Evolutionary conservation across 2,329 filamentous ascomycete genomes (phyloP).

Genomic region (Saccharata proteae): DNA sequence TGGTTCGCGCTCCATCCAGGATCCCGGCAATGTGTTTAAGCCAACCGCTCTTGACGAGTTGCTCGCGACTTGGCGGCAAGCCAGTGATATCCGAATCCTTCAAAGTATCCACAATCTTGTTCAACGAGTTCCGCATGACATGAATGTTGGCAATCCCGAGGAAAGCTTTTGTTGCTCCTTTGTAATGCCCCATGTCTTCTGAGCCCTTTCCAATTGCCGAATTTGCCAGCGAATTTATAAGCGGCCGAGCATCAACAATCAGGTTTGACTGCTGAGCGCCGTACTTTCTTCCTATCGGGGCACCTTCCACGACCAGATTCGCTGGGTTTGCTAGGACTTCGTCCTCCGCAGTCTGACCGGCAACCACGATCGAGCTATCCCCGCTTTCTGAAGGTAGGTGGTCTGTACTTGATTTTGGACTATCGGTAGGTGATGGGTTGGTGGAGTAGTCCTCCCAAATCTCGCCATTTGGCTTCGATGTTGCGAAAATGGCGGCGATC

Average conservation of each 20-base stretch:
- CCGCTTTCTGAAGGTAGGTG: slow-evolving; percentile 19
- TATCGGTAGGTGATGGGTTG: slow-evolving; percentile 16
- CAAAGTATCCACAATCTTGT: slow-evolving; percentile 75
- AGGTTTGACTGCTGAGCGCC: slow-evolving; percentile 88
- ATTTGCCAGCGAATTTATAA: slow-evolving; percentile 88
- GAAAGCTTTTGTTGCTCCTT: slow-evolving; percentile 80
- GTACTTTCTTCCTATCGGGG: slow-evolving; percentile 45
- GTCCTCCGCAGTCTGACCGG: slow-evolving; percentile 13
- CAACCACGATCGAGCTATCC: slow-evolving; percentile 22
- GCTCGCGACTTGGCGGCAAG: slow-evolving; percentile 68
- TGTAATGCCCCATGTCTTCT: slow-evolving; percentile 97
- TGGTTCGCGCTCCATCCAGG: slow-evolving; percentile 71
- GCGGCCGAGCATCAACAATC: slow-evolving; percentile 91
- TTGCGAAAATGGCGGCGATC: slow-evolving; percentile 82
- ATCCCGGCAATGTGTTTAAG: slow-evolving; percentile 77
- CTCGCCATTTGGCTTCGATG: slow-evolving; percentile 30
- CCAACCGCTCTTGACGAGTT: slow-evolving; percentile 77
- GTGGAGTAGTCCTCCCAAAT: slow-evolving; percentile 6
- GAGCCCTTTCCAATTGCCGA: slow-evolving; percentile 87
- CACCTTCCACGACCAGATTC: slow-evolving; percentile 41
- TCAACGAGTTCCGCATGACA: slow-evolving; percentile 86
- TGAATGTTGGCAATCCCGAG: slow-evolving; percentile 97
- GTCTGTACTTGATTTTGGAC: slow-evolving; percentile 21
- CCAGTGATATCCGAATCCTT: slow-evolving; percentile 86
- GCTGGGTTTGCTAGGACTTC: neutral